These are phyloP conservation scores for Laguncularia racemosa DNA, from an alignment of 345 rosid genomes.

Conservation along the genomic window DNA sequence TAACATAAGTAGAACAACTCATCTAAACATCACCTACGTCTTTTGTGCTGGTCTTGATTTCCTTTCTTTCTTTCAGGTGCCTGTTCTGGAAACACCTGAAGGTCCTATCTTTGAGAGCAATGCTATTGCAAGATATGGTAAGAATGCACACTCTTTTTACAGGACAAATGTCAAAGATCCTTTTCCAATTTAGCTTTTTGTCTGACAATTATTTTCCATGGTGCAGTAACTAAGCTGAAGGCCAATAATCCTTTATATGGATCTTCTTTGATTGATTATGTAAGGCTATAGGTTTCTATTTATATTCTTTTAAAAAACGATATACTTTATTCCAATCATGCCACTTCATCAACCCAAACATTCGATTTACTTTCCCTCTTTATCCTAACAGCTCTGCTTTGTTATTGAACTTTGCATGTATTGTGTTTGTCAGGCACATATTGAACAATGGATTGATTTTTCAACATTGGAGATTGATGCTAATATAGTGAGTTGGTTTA, in stretches of 20 bases:
- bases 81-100: constrained; percentile 91
- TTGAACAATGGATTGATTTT: constrained; percentile 98
- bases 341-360: not conserved
- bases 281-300: constrained; percentile 18
- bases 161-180: not conserved
- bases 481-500: constrained; percentile 43
- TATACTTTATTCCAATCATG: not conserved
- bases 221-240: constrained; percentile 61
- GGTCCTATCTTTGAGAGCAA: constrained; percentile 93
- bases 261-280: constrained; percentile 62
- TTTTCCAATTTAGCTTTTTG: constrained; percentile 1
- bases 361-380: not conserved
- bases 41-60: not conserved
- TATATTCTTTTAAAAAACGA: not conserved
- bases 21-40: not conserved
- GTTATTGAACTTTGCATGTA: constrained; percentile 6
- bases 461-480: constrained; percentile 70
- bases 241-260: constrained; percentile 60
- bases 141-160: constrained; percentile 3
- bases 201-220: not conserved
- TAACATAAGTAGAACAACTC: too few species aligned
- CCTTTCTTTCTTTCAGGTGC: constrained; percentile 41
- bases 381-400: not conserved
- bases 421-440: constrained; percentile 44
- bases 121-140: constrained; percentile 91